A percentile compares a stretch with the other conserved stretches of the same genome.
phyloP scores from a whole-genome alignment of 257 asterid genomes.

The Pogostemon cablin region DNA sequence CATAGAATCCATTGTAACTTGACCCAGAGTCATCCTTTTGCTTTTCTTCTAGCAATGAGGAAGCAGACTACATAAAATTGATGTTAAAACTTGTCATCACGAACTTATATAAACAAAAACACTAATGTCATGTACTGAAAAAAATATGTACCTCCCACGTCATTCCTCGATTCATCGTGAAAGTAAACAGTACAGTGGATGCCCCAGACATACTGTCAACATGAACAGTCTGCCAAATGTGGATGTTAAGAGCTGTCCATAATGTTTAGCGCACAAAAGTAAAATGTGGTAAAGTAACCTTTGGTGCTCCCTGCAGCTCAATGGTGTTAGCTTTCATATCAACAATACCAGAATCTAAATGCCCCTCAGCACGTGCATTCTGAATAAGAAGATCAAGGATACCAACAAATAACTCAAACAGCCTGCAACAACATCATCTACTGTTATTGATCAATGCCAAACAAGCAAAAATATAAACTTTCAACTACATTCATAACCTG shows the following conservation, averaged over 20 bases:
- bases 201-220: conserved; percentile 95
- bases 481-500: conserved; percentile 56
- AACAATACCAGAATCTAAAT: conserved; percentile 92
- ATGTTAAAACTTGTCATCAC: conserved; percentile 20
- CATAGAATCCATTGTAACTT: conserved; percentile 73
- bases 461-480: conserved; percentile 6
- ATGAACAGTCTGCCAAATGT: conserved; percentile 80
- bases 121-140: not conserved
- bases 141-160: conserved; percentile 76
- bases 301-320: conserved; percentile 75
- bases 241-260: conserved; percentile 36
- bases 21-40: conserved; percentile 72
- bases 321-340: conserved; percentile 83
- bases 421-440: conserved; percentile 59
- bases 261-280: conserved; percentile 35
- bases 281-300: conserved; percentile 54
- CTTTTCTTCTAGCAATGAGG: conserved; percentile 76
- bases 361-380: conserved; percentile 87
- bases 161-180: conserved; percentile 89
- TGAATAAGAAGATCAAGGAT: conserved; percentile 76
- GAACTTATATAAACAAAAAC: conserved; percentile 15
- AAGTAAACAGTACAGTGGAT: conserved; percentile 81
- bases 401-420: conserved; percentile 89
- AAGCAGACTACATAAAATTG: conserved; percentile 67
- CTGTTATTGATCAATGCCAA: conserved; percentile 31